Conservation (phyloP, 495 filamentous ascomycete genomes). For the Oidiodendron maius region DNA sequence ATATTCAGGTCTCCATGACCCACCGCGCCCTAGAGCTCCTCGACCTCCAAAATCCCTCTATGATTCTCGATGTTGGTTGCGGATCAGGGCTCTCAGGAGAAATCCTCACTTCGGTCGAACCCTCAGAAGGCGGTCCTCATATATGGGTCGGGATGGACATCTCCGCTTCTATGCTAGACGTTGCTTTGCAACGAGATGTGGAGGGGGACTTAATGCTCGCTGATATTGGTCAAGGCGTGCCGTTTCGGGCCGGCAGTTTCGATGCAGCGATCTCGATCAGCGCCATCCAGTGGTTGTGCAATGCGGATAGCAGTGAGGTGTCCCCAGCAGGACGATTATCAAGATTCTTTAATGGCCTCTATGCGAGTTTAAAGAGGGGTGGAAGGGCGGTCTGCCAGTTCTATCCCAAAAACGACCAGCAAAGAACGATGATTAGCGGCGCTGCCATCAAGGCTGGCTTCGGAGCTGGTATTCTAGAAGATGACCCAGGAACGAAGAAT, state of each 20-base stretch:
- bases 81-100: conserved; percentile 93
- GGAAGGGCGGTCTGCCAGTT: conserved; percentile 94
- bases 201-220: conserved; percentile 89
- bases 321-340: conserved; percentile 66
- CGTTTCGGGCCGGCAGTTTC: conserved; percentile 87
- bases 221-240: conserved; percentile 92
- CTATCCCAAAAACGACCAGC: conserved; percentile 91
- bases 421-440: conserved; percentile 82
- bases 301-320: conserved; percentile 83
- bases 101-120: conserved; percentile 65
- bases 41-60: conserved; percentile 66
- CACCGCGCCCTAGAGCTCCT: conserved; percentile 87
- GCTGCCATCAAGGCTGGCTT: conserved; percentile 93
- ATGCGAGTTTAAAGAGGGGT: conserved; percentile 74
- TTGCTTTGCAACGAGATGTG: conserved; percentile 85
- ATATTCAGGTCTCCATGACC: conserved; percentile 92
- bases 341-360: conserved; percentile 90
- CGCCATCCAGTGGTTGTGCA: conserved; percentile 97
- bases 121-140: conserved; percentile 75
- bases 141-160: conserved; percentile 95
- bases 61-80: conserved; percentile 94
- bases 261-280: conserved; percentile 93
- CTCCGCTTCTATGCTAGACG: conserved; percentile 84
- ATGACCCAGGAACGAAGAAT: conserved; percentile 94
- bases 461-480: conserved; percentile 89